These are phyloP conservation scores for Populus simonii DNA, from an alignment of 345 rosid species.

Conservation along the genomic window DNA sequence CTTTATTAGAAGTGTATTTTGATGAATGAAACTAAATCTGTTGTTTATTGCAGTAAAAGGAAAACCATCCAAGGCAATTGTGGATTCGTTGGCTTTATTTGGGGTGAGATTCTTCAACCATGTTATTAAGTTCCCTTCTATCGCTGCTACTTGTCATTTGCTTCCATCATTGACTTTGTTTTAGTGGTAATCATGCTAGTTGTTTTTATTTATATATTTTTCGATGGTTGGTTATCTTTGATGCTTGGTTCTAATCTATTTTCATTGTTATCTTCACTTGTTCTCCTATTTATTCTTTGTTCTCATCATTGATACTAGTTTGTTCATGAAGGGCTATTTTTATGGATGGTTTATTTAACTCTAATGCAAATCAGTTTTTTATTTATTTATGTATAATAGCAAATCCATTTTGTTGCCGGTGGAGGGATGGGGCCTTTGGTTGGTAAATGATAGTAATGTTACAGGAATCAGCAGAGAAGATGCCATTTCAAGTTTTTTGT, in stretches of 20 bases:
- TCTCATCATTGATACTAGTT: neutral
- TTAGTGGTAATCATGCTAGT: neutral
- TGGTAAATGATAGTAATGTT: neutral
- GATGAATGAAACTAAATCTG: neutral
- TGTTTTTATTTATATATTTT: neutral
- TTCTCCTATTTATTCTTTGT: neutral
- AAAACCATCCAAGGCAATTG: slow-evolving; percentile 82
- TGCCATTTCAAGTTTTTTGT: neutral
- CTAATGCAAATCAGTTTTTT: neutral
- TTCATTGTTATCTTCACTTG: neutral
- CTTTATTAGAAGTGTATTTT: neutral
- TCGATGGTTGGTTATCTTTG: neutral
- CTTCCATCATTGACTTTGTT: neutral
- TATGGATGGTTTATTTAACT: neutral
- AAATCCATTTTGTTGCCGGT: neutral
- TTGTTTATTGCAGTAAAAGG: slow-evolving; percentile 70
- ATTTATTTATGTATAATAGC: no score
- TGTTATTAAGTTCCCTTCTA: neutral
- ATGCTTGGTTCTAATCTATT: neutral
- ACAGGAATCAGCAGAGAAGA: neutral
- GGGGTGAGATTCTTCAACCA: slow-evolving; percentile 63
- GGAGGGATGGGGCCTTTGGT: neutral
- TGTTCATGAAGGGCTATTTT: neutral
- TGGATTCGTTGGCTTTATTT: slow-evolving; percentile 87
- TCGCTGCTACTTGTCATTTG: neutral